These are phyloP conservation scores for Centaurea solstitialis DNA, from an alignment of 129 eudicot genomes.

Conservation along the genomic window DNA sequence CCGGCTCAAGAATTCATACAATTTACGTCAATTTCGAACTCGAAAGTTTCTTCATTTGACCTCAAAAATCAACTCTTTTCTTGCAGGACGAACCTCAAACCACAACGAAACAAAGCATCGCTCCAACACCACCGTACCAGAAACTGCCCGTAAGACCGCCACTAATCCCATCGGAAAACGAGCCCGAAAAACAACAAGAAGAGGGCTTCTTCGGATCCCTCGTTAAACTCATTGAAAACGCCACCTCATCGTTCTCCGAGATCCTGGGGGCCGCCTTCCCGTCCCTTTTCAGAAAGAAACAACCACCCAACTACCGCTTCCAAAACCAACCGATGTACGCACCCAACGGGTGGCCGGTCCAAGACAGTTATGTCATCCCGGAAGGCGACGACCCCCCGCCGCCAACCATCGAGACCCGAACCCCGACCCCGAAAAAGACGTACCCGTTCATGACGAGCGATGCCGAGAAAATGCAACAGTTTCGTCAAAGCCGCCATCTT, in stretches of 20 bases:
- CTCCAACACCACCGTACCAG: slow-evolving; percentile 48
- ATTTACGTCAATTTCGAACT: background rate
- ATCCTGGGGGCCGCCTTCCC: slow-evolving; percentile 68
- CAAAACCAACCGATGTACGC: slow-evolving; percentile 45
- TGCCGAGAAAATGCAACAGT: slow-evolving; percentile 91
- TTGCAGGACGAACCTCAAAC: slow-evolving; percentile 46
- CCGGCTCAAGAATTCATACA: background rate
- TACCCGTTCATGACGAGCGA: slow-evolving; percentile 90
- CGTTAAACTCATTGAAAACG: slow-evolving; percentile 51
- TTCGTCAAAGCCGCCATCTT: slow-evolving; percentile 78
- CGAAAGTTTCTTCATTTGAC: background rate
- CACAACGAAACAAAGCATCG: slow-evolving; percentile 32
- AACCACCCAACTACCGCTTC: slow-evolving; percentile 25
- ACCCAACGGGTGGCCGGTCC: slow-evolving; percentile 76
- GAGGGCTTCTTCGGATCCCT: slow-evolving; percentile 76
- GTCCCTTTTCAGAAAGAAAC: slow-evolving; percentile 42
- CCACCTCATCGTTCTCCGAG: slow-evolving; percentile 59
- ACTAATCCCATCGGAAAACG: slow-evolving; percentile 70
- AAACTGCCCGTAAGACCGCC: slow-evolving; percentile 67
- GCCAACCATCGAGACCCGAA: slow-evolving; percentile 78
- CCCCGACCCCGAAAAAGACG: slow-evolving; percentile 83
- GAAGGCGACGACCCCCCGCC: slow-evolving; percentile 79
- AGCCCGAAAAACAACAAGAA: slow-evolving; percentile 78
- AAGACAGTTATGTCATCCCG: slow-evolving; percentile 79
- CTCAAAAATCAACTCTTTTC: slow-evolving; percentile 1